Conservation (phyloP, 208 protist species). For the Trypanosomatidae sp. region DNA sequence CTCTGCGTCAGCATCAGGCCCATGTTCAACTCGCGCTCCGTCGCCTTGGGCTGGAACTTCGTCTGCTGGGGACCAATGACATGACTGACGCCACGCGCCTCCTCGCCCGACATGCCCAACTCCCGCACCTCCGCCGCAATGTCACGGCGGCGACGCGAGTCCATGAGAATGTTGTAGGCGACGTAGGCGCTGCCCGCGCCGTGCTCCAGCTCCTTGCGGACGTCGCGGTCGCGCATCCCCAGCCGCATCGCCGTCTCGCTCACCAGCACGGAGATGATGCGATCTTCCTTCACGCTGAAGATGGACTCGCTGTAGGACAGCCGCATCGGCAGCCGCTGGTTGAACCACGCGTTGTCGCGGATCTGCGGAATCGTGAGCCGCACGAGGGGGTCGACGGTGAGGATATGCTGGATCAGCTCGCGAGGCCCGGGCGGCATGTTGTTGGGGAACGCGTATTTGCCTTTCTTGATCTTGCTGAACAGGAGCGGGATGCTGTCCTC, state of each 20-base stretch:
- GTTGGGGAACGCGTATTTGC: constrained; percentile 85
- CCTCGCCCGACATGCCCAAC: constrained; percentile 30
- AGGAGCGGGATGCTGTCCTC: constrained; percentile 89
- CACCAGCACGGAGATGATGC: constrained; percentile 66
- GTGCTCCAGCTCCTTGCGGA: constrained; percentile 62
- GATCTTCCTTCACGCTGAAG: constrained; percentile 64
- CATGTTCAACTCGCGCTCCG: constrained; percentile 82
- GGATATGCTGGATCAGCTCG: constrained; percentile 88
- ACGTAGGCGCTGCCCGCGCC: constrained; percentile 64
- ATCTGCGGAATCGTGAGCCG: constrained; percentile 91
- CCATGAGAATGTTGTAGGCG: constrained; percentile 87
- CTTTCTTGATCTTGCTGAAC: constrained; percentile 93
- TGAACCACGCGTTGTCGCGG: constrained; percentile 90
- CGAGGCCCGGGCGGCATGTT: constrained; percentile 63
- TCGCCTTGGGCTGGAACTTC: constrained; percentile 58
- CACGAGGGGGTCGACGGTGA: constrained; percentile 88
- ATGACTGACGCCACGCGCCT: constrained; percentile 19
- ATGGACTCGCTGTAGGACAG: constrained; percentile 79
- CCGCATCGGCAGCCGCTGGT: constrained; percentile 74
- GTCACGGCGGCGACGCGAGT: constrained; percentile 59
- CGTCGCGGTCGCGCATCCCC: constrained; percentile 60
- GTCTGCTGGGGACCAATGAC: constrained; percentile 20
- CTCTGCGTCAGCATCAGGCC: constrained; percentile 85
- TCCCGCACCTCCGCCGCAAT: constrained; percentile 68
- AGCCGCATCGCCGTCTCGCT: constrained; percentile 61